Percentiles rank a stretch among this genome's conserved stretches.
These are phyloP conservation scores for Pseudogymnoascus sp. DNA, from an alignment of 2,329 filamentous ascomycete species.

Conservation along the genomic window DNA sequence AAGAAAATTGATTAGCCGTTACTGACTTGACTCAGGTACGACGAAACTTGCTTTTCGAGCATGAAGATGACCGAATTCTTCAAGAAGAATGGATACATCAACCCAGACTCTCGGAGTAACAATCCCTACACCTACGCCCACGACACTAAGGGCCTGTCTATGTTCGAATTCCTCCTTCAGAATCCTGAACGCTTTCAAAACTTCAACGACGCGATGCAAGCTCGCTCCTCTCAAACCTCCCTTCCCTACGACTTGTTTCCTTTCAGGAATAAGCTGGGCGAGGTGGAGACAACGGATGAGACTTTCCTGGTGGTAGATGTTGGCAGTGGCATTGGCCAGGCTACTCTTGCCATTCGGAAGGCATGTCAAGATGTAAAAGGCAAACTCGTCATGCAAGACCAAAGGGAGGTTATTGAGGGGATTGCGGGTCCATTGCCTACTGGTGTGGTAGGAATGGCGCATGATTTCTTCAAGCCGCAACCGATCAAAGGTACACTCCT, in stretches of 20 bases:
- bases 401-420: slow-evolving; percentile 15
- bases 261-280: slow-evolving; percentile 19
- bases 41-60: slow-evolving; percentile 18
- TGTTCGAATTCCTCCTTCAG: slow-evolving; percentile 24
- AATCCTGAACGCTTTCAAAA: slow-evolving; percentile 22
- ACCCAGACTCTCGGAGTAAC: slow-evolving; percentile 17
- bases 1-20: neutral
- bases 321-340: slow-evolving; percentile 17
- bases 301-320: slow-evolving; percentile 22
- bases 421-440: neutral
- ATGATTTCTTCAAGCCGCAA: slow-evolving; percentile 31
- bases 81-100: slow-evolving; percentile 18
- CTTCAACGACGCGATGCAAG: slow-evolving; percentile 26
- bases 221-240: slow-evolving; percentile 15
- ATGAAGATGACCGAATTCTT: slow-evolving; percentile 21
- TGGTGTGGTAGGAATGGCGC: slow-evolving; percentile 23
- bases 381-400: slow-evolving; percentile 22
- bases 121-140: slow-evolving; percentile 27
- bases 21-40: slow-evolving; percentile 17
- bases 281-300: slow-evolving; percentile 18
- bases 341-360: slow-evolving; percentile 13
- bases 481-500: slow-evolving; percentile 23
- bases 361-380: slow-evolving; percentile 13
- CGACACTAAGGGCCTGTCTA: slow-evolving; percentile 19
- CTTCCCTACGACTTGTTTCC: slow-evolving; percentile 19